A percentile compares a stretch with the other conserved stretches of the same genome.
Evolutionary conservation across 345 rosid species (phyloP).

Genomic region (Syzygium jambos): DNA sequence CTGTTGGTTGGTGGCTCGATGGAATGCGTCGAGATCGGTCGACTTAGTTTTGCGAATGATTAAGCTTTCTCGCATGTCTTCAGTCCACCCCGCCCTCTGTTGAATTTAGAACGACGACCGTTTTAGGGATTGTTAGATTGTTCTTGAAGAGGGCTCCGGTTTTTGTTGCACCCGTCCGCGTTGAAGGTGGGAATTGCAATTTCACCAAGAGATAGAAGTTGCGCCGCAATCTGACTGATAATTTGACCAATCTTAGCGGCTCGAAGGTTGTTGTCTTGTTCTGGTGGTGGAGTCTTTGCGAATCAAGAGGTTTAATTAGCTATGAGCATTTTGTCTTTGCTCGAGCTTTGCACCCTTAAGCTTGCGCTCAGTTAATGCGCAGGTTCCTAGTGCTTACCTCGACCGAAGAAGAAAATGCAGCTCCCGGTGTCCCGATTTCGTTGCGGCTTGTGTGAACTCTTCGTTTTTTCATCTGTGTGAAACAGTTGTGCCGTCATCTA

Average conservation of each 20-base stretch:
- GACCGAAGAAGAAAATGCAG: neutral
- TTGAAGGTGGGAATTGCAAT: neutral
- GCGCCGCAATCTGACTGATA: neutral
- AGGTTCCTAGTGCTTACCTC: neutral
- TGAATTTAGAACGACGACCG: neutral
- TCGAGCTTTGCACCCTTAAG: neutral
- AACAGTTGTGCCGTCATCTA: neutral
- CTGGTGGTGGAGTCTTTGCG: neutral
- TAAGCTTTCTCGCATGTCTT: neutral
- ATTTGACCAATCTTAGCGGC: neutral
- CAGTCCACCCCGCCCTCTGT: neutral
- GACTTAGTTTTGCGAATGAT: neutral
- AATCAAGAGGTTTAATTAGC: neutral
- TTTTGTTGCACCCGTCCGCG: neutral
- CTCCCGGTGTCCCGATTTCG: neutral
- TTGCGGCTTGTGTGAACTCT: neutral
- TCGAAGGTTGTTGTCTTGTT: neutral
- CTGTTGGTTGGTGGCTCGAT: neutral
- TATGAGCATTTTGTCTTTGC: neutral
- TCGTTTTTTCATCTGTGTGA: neutral
- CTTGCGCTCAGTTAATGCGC: neutral
- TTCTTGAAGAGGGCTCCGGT: neutral
- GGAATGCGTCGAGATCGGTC: neutral
- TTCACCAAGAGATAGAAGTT: neutral
- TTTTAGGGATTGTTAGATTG: neutral